Evolutionary conservation across 2,329 filamentous ascomycete species (phyloP).

Genomic region (Neopestalotiopsis rosae): DNA sequence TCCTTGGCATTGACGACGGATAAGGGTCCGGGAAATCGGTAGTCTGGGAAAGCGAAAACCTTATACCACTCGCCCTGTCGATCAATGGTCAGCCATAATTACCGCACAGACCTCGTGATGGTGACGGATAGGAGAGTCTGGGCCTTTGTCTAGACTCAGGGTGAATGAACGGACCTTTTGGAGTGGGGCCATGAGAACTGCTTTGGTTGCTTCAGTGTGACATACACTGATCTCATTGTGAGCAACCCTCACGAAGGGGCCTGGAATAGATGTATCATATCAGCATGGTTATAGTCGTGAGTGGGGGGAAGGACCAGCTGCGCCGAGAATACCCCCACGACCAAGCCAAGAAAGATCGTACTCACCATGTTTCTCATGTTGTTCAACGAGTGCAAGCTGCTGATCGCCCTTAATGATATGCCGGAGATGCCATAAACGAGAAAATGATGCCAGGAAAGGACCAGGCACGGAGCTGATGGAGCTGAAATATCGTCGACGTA

Average conservation of each 20-base stretch:
- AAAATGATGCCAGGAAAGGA: slow-evolving; percentile 12
- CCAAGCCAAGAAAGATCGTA: not conserved
- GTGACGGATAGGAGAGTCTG: too few relatives aligned
- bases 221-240: slow-evolving; percentile 13
- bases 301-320: too few relatives aligned
- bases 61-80: slow-evolving; percentile 19
- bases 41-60: slow-evolving; percentile 18
- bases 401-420: slow-evolving; percentile 4
- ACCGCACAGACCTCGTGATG: not conserved
- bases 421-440: slow-evolving; percentile 8
- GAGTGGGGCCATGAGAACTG: slow-evolving; percentile 5
- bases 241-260: slow-evolving; percentile 10
- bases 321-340: too few relatives aligned
- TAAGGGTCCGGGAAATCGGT: slow-evolving; percentile 4
- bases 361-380: slow-evolving; percentile 12
- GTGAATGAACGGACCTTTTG: slow-evolving; percentile 7
- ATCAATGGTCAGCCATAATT: not conserved
- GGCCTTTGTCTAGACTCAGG: not conserved
- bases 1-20: slow-evolving; percentile 7
- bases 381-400: not conserved
- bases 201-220: not conserved
- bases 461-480: slow-evolving; percentile 12
- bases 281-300: not conserved
- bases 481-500: slow-evolving; percentile 9
- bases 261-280: not conserved